Evolutionary conservation across 345 rosid genomes (phyloP).

Genomic region (Mercurialis annua): DNA sequence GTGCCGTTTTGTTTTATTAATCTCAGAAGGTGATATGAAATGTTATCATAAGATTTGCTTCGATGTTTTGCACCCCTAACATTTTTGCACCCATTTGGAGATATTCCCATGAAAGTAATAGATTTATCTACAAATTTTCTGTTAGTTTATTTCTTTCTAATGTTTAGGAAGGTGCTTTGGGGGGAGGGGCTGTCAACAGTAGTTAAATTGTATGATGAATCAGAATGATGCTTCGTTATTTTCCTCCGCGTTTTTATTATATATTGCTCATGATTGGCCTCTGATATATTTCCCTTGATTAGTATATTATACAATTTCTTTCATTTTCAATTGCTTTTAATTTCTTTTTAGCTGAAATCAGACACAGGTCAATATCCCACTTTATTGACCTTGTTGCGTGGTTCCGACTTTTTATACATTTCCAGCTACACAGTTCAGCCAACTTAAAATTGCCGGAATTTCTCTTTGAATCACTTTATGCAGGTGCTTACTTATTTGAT

Average conservation of each 20-base stretch:
- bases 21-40: not conserved
- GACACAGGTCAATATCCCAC: not conserved
- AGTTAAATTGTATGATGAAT: not conserved
- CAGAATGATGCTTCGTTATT: not conserved
- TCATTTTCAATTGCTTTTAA: not conserved
- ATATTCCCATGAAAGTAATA: not conserved
- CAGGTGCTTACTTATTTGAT: conserved; percentile 9
- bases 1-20: too few relatives aligned
- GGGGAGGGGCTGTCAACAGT: not conserved
- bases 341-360: not conserved
- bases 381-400: not conserved
- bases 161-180: not conserved
- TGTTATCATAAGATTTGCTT: not conserved
- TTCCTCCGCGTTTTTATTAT: not conserved
- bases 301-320: too few relatives aligned
- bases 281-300: not conserved
- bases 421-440: not conserved
- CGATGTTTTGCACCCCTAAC: not conserved
- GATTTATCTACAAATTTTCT: not conserved
- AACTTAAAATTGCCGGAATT: not conserved
- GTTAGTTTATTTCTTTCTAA: not conserved
- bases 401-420: not conserved
- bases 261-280: not conserved
- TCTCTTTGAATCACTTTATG: not conserved
- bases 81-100: not conserved